Base-by-base conservation (phyloP, 225 moss, liverwort and hornwort species). In the Takakia lepidozioides region DNA sequence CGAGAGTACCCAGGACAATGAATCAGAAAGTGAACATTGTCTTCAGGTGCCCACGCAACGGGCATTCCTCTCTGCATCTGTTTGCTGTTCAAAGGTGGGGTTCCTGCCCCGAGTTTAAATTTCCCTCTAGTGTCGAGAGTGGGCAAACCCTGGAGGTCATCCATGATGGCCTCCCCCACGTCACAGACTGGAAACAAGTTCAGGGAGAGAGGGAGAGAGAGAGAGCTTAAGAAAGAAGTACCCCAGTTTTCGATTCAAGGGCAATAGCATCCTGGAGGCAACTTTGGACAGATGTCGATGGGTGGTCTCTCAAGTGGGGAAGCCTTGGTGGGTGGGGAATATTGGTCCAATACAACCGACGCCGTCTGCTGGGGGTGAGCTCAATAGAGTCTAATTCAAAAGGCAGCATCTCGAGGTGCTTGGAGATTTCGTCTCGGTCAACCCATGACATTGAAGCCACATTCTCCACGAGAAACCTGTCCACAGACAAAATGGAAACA, bases 381-480 rank as follows among this genome's bases (percentile, higher is more conserved):
- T 98, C 95, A 61, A 90, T 86, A 14, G 95, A 85, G 58, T 98
- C 95, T 36, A 98, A 69, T 49, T 98, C 90, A 38, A 98, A 58
- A 2, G 95, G 95, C 30, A 54, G 8, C 21, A 86, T 70, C 51
- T 68, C 78, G 24, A 98, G 56, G 71, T 85, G 82, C 53, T 84
- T 78, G 11, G 82, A 61, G 48, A 98, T 87, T 62, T 98, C 95
- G n/a, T 83, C 75, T 34, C 95, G 77, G 56, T 98, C 95, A 55
- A 87, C 71, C 95, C 90, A 91, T 43, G 65, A 36, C 95, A 98
- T 98, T 15, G 95, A 98, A 46, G 82, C 78, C 14, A 98, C 95
- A 62, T 98, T 98, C 55, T 98, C 95, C 59, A 71, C 95, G 68
- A 98, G 75, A 66, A 83, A 98, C 95, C 91, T 92, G 81, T 45